Base-by-base conservation (phyloP, 495 filamentous ascomycete genomes). In the Aspergillus olivimuriae region DNA sequence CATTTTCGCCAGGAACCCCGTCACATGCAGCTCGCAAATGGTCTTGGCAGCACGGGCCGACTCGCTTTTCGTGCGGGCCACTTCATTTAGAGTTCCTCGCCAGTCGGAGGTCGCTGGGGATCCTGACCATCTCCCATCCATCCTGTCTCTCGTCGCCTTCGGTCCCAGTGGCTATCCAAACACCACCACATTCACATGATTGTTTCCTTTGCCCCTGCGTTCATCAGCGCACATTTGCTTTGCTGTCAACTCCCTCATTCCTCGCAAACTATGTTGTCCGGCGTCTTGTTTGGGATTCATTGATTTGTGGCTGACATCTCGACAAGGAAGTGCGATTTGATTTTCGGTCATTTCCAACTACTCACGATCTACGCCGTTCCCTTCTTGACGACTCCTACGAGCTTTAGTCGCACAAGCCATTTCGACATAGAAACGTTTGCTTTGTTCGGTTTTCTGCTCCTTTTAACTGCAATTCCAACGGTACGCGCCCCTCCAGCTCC, bases 381-480 rank as follows among this genome's bases (percentile, higher is more conserved):
- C 47, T 63, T 51, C 43, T 68, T 67, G 58, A 69, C 67, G 66
- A 71, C 57, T 61, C 60, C 48, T 56, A 58, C 65, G 62, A 69
- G 63, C 39, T 59, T 55, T 30, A 56, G 52, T 63, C 55, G 50
- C 53, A 50, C 61, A 55, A 55, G 58, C 63, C 62, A 51, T 62
- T 65, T 62, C 55, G 51, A 42, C 37, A 45, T 54, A 50, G 46
- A 55, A 58, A 58, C 50, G 46, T 52, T 49, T 48, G 39, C 52
- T 39, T 48, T 30, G 19, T 37, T 47, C 49, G 48, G 48, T 16
- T 57, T 55, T 55, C 32, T 51, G 47, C 38, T 52, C 47, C 26
- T 48, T 41, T 44, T 32, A 32, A 28, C 41, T 43, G 46, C 34
- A 53, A 41, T 43, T 46, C 37, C 12, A 49, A 58, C n/a, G 55